Evolutionary conservation across 2,329 filamentous ascomycete species (phyloP).

Genomic region (Colletotrichum sp.): DNA sequence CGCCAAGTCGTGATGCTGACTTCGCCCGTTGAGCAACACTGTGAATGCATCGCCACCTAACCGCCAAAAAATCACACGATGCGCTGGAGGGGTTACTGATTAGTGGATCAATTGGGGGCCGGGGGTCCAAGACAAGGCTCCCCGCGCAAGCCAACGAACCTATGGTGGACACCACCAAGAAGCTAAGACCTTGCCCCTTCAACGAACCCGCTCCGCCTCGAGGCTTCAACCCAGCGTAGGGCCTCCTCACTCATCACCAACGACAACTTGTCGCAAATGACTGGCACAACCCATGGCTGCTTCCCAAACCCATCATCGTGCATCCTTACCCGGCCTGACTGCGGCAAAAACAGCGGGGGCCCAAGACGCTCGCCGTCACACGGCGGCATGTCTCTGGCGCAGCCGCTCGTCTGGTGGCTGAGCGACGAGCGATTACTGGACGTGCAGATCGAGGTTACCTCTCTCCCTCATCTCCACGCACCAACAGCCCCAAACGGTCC

Average conservation of each 20-base stretch:
- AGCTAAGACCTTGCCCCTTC: background rate
- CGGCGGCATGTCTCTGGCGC: background rate
- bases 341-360: constrained; percentile 5
- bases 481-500: background rate
- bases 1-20: background rate
- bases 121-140: background rate
- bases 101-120: background rate
- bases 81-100: background rate
- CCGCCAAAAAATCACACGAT: background rate
- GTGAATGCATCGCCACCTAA: background rate
- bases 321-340: background rate
- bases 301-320: background rate
- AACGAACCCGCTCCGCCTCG: background rate
- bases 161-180: background rate
- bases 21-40: background rate
- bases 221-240: background rate
- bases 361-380: background rate
- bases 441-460: background rate
- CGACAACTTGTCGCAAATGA: background rate
- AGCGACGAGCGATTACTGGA: background rate
- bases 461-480: background rate
- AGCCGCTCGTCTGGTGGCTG: constrained; percentile 6
- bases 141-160: background rate
- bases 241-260: background rate
- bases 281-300: background rate